These are phyloP conservation scores for Trichoderma asperellum DNA, from an alignment of 2,329 filamentous ascomycete species.

Conservation along the genomic window DNA sequence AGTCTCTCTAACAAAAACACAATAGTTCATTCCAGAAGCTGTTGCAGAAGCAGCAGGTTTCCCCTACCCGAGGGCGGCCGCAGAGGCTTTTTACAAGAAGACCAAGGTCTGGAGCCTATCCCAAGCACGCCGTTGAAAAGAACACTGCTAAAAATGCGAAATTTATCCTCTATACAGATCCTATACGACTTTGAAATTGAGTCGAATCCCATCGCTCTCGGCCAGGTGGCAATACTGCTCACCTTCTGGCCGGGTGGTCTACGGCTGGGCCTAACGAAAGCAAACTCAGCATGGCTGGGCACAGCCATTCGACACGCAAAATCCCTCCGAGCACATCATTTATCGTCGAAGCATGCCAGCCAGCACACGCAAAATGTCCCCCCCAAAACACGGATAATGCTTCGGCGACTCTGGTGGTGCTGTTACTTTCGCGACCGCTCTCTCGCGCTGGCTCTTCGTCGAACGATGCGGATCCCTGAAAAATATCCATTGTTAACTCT, in stretches of 20 bases:
- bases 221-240: constrained; percentile 13
- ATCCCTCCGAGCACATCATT: constrained; percentile 31
- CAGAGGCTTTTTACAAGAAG: constrained; percentile 27
- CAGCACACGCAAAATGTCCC: constrained; percentile 30
- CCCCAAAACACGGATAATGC: constrained; percentile 40
- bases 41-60: constrained; percentile 23
- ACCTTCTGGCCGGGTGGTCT: constrained; percentile 21
- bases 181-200: constrained; percentile 27
- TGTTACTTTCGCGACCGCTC: constrained; percentile 56
- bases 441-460: constrained; percentile 51
- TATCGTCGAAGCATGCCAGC: constrained; percentile 3
- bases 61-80: constrained; percentile 19
- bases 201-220: constrained; percentile 16
- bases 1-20: not conserved
- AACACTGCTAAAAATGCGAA: not conserved
- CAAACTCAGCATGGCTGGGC: constrained; percentile 12
- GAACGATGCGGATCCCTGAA: constrained; percentile 50
- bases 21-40: constrained; percentile 21
- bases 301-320: constrained; percentile 31
- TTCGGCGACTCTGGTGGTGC: constrained; percentile 55
- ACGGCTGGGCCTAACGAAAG: not conserved
- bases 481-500: constrained; percentile 31
- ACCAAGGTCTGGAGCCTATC: constrained; percentile 14
- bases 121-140: not conserved
- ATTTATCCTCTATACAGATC: not conserved